phyloP scores from a whole-genome alignment of 345 rosid genomes.

The Chamaenerion angustifolium region DNA sequence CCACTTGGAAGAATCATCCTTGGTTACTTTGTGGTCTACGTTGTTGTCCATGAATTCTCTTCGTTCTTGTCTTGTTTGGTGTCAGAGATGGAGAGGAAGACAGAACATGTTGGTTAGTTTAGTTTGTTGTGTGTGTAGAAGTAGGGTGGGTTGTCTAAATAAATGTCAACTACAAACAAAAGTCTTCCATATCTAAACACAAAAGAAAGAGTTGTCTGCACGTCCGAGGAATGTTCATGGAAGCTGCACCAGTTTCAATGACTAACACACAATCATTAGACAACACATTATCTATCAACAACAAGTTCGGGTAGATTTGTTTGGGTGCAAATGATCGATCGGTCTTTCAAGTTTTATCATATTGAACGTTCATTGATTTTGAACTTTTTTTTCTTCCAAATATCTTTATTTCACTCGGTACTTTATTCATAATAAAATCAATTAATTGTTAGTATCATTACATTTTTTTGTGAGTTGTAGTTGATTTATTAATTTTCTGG shows the following conservation, averaged over 20 bases:
- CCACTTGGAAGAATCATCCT: conserved; percentile 32
- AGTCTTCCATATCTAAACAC: neutral
- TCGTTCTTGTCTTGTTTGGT: neutral
- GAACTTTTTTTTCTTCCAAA: too few relatives aligned
- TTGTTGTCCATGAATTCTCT: neutral
- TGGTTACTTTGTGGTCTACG: neutral
- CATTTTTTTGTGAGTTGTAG: too few relatives aligned
- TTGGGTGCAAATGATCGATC: too few relatives aligned
- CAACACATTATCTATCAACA: neutral
- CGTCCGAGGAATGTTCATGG: conserved; percentile 2
- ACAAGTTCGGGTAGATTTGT: neutral
- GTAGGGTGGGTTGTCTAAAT: neutral
- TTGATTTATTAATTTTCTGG: too few relatives aligned
- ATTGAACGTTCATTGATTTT: too few relatives aligned
- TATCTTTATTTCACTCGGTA: too few relatives aligned
- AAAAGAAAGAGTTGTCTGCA: conserved; percentile 1
- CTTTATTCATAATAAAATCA: too few relatives aligned
- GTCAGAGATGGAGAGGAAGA: neutral
- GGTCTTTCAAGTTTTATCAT: too few relatives aligned
- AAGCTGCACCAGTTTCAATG: neutral
- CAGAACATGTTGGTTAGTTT: neutral
- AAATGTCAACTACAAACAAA: neutral
- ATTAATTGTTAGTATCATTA: too few relatives aligned
- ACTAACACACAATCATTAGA: neutral
- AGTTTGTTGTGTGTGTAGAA: neutral